Evolutionary conservation across 139 green algal genomes (phyloP), one percentile per base, ranked within the genome.

Genomic region (Limnomonas spitsbergensis): DNA sequence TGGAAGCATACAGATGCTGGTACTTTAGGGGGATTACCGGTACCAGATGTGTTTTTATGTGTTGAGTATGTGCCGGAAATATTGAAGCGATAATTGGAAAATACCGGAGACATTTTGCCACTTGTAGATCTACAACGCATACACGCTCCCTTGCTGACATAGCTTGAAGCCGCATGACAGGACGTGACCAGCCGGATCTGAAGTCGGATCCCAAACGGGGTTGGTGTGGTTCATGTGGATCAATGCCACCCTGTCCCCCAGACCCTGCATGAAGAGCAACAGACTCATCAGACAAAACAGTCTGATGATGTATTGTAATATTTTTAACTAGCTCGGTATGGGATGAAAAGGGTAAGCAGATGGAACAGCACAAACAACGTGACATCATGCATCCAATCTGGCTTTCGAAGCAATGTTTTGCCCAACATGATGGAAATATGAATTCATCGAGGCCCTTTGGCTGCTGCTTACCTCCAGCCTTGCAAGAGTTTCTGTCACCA

Each of bases 211-310:
- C 37, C 40, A 84, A 3, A 80, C n/a, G 2, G 79, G 79, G n/a
- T 84, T 84, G 42, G 29, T 73, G 53, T 84, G 79, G 36, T 84
- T 84, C 47, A 84, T 69, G 74, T 84, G 79, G 38, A 84, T 66
- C 66, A 84, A 29, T 24, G 77, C 73, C n/a, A 84, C 79, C 29
- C 26, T 2, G 4, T 67, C 4, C 2, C 40, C 74, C 3, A 71
- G 47, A 36, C 34, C 47, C 52, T 72, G 35, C 20, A 36, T 76
- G 69, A 3, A 37, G 20, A 61, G 47, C 47, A 61, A 29, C 14
- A 14, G 20, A 29, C 47, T 20, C 47, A 14, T 61, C 47, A 61
- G 14, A 20, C 20, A 61, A 14, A 61, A n/a, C n/a, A n/a, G n/a
- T n/a, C n/a, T 61, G 47, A 61, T 61, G 47, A 61, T 61, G 20